Evolutionary conservation across 495 filamentous ascomycete species (phyloP).

Genomic region (Hypoxylon rickii): DNA sequence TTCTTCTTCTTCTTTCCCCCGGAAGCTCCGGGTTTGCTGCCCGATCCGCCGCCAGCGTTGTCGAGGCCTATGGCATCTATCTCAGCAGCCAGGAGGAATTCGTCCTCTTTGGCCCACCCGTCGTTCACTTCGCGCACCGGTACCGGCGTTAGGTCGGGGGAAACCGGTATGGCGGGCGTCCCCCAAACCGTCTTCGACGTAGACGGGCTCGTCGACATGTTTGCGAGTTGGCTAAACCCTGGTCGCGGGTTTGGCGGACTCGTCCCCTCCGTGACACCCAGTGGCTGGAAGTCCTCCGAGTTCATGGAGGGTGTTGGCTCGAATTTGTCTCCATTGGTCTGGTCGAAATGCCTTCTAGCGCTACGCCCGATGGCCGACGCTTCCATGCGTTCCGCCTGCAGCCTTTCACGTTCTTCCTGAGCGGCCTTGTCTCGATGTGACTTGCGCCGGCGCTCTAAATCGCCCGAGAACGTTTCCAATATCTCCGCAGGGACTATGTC

Average conservation of each 20-base stretch:
- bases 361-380: constrained; percentile 53
- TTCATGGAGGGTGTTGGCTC: constrained; percentile 45
- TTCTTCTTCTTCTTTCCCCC: constrained; percentile 81
- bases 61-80: constrained; percentile 51
- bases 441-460: constrained; percentile 79
- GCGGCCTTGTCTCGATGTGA: constrained; percentile 83
- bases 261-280: constrained; percentile 52
- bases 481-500: constrained; percentile 80
- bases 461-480: constrained; percentile 70
- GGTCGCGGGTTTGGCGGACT: constrained; percentile 45
- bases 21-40: constrained; percentile 28
- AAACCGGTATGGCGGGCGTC: constrained; percentile 64
- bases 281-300: constrained; percentile 68
- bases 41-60: constrained; percentile 27
- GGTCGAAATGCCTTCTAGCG: constrained; percentile 41
- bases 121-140: constrained; percentile 59
- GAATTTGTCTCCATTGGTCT: constrained; percentile 40
- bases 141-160: constrained; percentile 52
- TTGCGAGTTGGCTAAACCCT: constrained; percentile 49
- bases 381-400: constrained; percentile 84
- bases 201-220: constrained; percentile 76
- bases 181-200: constrained; percentile 85
- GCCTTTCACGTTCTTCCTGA: constrained; percentile 86
- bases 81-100: constrained; percentile 44
- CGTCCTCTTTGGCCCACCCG: constrained; percentile 75